These are phyloP conservation scores for Beauveria australis DNA, from an alignment of 2,329 filamentous ascomycete genomes.

Conservation along the genomic window DNA sequence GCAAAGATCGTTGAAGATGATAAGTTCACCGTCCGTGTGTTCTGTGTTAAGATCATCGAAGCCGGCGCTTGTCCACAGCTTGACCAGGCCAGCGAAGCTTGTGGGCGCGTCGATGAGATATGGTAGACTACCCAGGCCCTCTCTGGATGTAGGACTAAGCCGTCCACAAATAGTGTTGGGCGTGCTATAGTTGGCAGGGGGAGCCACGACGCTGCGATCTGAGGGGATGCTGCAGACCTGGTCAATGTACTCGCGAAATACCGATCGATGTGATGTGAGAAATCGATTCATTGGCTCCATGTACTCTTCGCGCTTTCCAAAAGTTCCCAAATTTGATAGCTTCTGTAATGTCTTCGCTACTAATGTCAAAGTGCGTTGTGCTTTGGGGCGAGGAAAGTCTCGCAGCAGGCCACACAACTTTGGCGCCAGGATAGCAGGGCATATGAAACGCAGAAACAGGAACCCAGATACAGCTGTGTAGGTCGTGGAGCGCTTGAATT, in stretches of 20 bases:
- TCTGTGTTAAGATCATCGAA: conserved; percentile 28
- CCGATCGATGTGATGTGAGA: conserved; percentile 62
- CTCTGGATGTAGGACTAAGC: conserved; percentile 68
- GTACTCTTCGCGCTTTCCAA: conserved; percentile 94
- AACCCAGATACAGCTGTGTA: conserved; percentile 96
- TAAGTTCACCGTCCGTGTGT: conserved; percentile 40
- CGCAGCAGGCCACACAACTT: conserved; percentile 80
- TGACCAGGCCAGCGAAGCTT: conserved; percentile 75
- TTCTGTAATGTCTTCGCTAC: conserved; percentile 90
- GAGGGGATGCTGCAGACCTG: conserved; percentile 74
- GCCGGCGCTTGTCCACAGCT: conserved; percentile 62
- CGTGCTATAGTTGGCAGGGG: conserved; percentile 83
- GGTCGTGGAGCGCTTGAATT: conserved; percentile 79
- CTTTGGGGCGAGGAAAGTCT: conserved; percentile 75
- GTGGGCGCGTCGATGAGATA: conserved; percentile 86
- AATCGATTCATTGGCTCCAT: conserved; percentile 99
- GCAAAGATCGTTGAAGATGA: conserved; percentile 46
- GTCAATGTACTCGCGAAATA: conserved; percentile 84
- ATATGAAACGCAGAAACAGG: conserved; percentile 89
- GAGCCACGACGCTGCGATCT: conserved; percentile 53
- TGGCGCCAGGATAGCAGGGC: conserved; percentile 89
- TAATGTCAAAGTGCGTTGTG: conserved; percentile 81
- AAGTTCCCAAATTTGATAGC: conserved; percentile 80
- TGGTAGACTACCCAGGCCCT: conserved; percentile 88
- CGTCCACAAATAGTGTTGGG: conserved; percentile 84